Conservation (phyloP, 352 stramenopile genomes). For the Thraustotheca clavata region DNA sequence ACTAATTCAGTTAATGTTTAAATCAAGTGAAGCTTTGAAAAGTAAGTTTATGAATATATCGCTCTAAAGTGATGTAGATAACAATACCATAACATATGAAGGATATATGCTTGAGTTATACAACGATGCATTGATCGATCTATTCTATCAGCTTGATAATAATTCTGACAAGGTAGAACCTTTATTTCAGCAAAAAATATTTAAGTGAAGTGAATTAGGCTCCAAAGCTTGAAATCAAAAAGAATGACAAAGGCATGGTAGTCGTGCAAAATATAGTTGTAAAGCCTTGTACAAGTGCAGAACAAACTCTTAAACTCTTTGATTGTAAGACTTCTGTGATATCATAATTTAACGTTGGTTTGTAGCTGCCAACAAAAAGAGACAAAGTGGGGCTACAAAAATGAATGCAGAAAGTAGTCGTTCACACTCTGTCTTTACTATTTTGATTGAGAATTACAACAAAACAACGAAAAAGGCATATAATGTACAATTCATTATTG, state of each 20-base stretch:
- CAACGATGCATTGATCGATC: constrained; percentile 86
- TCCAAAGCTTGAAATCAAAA: constrained; percentile 90
- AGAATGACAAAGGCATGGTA: constrained; percentile 89
- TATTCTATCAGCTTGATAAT: constrained; percentile 76
- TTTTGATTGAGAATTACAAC: constrained; percentile 85
- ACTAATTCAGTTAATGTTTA: constrained; percentile 82
- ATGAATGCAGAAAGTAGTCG: constrained; percentile 90
- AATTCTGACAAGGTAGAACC: constrained; percentile 22
- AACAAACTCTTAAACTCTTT: constrained; percentile 82
- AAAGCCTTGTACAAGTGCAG: constrained; percentile 52
- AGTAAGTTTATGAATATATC: constrained; percentile 6
- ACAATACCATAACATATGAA: constrained; percentile 59
- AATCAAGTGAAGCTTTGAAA: constrained; percentile 41
- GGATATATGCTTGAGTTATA: constrained; percentile 92
- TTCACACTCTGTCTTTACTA: constrained; percentile 86
- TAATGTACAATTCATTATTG: not conserved
- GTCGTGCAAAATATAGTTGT: constrained; percentile 81
- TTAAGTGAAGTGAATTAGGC: constrained; percentile 17
- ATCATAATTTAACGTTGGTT: not conserved
- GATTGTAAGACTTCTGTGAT: constrained; percentile 25
- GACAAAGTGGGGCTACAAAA: constrained; percentile 86
- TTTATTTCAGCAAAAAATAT: not conserved
- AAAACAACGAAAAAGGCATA: constrained; percentile 66
- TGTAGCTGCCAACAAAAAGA: constrained; percentile 69
- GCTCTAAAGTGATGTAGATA: constrained; percentile 21